Conservation (phyloP, 2,329 filamentous ascomycete genomes). For the Sporothrix pallida region DNA sequence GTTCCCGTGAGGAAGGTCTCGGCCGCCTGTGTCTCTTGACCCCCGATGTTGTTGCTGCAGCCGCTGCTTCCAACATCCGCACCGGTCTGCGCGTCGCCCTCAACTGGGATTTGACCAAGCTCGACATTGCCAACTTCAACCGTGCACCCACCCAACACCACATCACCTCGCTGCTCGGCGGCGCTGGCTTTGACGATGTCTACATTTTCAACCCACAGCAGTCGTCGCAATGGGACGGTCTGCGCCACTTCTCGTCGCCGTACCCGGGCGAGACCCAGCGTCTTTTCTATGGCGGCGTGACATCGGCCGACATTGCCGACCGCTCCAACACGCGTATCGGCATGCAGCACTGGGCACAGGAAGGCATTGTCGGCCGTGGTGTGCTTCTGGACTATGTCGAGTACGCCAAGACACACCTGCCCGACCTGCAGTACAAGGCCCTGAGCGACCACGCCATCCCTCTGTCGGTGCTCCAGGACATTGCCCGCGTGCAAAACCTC, state of each 20-base stretch:
- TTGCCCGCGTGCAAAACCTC: slow-evolving; percentile 52
- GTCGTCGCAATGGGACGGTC: slow-evolving; percentile 56
- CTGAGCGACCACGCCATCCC: slow-evolving; percentile 50
- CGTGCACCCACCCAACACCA: slow-evolving; percentile 42
- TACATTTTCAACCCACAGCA: slow-evolving; percentile 55
- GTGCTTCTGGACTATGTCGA: slow-evolving; percentile 58
- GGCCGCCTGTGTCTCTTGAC: slow-evolving; percentile 59
- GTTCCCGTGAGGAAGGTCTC: slow-evolving; percentile 57
- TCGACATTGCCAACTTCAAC: slow-evolving; percentile 41
- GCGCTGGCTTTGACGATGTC: slow-evolving; percentile 45
- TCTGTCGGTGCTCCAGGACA: slow-evolving; percentile 41
- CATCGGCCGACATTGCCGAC: slow-evolving; percentile 53
- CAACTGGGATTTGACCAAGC: slow-evolving; percentile 49
- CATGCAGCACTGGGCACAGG: slow-evolving; percentile 44
- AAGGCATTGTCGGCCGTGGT: slow-evolving; percentile 57
- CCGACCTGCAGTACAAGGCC: slow-evolving; percentile 43
- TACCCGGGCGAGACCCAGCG: slow-evolving; percentile 46
- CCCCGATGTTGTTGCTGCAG: slow-evolving; percentile 55
- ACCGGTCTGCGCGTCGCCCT: slow-evolving; percentile 59
- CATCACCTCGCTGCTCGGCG: slow-evolving; percentile 49
- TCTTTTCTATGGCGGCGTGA: slow-evolving; percentile 57
- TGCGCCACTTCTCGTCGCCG: slow-evolving; percentile 55
- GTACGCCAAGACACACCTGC: slow-evolving; percentile 44
- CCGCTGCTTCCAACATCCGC: slow-evolving; percentile 57
- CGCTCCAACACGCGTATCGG: slow-evolving; percentile 52